Base-by-base conservation (phyloP, 257 asterid genomes). In the Jaltomata sinuosa region DNA sequence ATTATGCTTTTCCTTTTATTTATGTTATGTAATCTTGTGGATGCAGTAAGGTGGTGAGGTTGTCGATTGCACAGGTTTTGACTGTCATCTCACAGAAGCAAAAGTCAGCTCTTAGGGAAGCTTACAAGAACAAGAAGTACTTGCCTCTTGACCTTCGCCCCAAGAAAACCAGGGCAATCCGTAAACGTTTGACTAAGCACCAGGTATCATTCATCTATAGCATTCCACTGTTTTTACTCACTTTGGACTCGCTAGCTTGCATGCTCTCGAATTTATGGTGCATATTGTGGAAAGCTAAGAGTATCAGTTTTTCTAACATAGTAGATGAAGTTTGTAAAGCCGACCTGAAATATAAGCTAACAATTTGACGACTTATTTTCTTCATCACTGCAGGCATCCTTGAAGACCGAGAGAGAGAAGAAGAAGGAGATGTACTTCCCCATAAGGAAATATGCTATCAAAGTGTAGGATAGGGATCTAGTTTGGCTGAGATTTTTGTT, bases 391-490 rank as follows among this genome's bases (percentile, higher is more conserved):
- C 84, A 87, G 90, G 83, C 87, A n/a, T 87, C 88, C 27, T 83
- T 87, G 86, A 87, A 87, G 86, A 83, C 90, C 2, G 90, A 87
- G 50, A 42, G 90, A 53, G 71, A 85, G 80, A 83, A 87, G 86
- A 87, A 87, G 88, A 87, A 85, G 85, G 88, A 87, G 87, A 85
- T 87, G 90, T 87, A 87, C 65, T 87, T 69, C 53, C 90, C 90
- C 32, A 7, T 85, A 54, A 45, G 90, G 47, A 87, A 87, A 77
- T 87, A 83, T 80, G 90, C 90, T 55, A 85, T 87, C 62, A 87
- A 87, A 52, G 90, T 87, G 53, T 87, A 87, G 90, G 80, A 68
- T 40, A 19, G 79, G 79, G 82, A 52, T 7, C 62, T 61, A 83
- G 25, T 68, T 32, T 11, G 22, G 40, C 22, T 19, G 59, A 74